phyloP scores from a whole-genome alignment of 1,284 basidiomycete species.

The Ganoderma sinense region DNA sequence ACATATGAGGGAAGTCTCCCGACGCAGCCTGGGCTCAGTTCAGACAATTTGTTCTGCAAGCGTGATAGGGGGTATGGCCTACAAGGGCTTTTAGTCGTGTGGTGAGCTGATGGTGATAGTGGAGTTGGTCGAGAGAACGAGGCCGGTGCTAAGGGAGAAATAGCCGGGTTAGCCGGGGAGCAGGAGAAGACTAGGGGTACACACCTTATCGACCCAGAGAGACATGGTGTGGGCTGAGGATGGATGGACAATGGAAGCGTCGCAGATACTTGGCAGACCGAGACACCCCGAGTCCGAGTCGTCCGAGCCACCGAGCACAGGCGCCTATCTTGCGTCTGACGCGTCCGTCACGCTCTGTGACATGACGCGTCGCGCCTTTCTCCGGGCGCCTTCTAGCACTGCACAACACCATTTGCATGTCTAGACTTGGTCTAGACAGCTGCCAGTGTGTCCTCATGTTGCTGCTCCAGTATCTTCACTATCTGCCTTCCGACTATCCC shows the following conservation, averaged over 20 bases:
- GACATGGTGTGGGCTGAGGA: constrained; percentile 64
- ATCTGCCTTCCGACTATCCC: too few relatives aligned
- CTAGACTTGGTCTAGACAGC: too few relatives aligned
- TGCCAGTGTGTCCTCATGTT: too few relatives aligned
- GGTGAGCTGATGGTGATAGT: constrained; percentile 90
- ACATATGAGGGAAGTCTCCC: constrained; percentile 96
- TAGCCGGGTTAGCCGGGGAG: constrained; percentile 6
- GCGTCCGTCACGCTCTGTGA: constrained; percentile 23
- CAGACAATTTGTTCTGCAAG: neutral
- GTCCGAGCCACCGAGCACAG: neutral
- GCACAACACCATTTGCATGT: too few relatives aligned
- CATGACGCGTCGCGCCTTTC: constrained; percentile 12
- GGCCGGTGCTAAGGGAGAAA: constrained; percentile 78
- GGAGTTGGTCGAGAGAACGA: constrained; percentile 83
- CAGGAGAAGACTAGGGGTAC: constrained; percentile 7
- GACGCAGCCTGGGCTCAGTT: constrained; percentile 67
- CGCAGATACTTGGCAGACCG: neutral
- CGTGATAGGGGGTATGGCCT: constrained; percentile 33
- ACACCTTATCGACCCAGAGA: constrained; percentile 89
- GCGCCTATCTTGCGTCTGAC: neutral
- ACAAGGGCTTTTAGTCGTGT: constrained; percentile 85
- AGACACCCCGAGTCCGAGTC: neutral
- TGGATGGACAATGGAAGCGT: too few relatives aligned
- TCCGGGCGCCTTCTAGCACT: neutral
- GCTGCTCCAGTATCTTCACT: too few relatives aligned